phyloP scores from a whole-genome alignment of 139 green algal species.

The Mesotaenium endlicherianum region DNA sequence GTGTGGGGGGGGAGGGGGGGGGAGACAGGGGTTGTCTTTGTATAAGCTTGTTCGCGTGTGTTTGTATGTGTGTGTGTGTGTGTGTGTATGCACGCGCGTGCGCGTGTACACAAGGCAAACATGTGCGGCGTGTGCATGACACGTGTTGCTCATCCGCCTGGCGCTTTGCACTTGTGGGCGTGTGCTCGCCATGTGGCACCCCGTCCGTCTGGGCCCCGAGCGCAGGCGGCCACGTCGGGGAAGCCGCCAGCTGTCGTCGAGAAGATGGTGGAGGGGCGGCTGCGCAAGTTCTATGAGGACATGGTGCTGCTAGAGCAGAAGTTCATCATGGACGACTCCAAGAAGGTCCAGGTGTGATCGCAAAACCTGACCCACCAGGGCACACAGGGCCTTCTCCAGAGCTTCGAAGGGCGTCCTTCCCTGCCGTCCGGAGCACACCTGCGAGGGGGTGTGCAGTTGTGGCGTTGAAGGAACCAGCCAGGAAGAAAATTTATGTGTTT shows the following conservation, averaged over 20 bases:
- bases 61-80: background rate
- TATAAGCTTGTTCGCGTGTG: too few relatives aligned
- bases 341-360: constrained; percentile 19
- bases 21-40: background rate
- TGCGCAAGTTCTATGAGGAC: constrained; percentile 74
- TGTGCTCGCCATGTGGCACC: background rate
- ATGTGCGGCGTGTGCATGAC: too few relatives aligned
- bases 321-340: constrained; percentile 72
- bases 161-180: background rate
- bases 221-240: constrained; percentile 51
- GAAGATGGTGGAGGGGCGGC: constrained; percentile 78
- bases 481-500: too few relatives aligned
- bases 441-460: too few relatives aligned
- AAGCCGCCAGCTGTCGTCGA: constrained; percentile 76
- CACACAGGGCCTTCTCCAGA: too few relatives aligned
- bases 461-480: too few relatives aligned
- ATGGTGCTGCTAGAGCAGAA: constrained; percentile 69
- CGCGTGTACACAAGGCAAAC: background rate
- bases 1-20: too few relatives aligned
- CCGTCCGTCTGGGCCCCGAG: background rate
- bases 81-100: background rate
- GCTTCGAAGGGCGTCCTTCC: too few relatives aligned
- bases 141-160: background rate
- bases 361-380: too few relatives aligned
- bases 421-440: too few relatives aligned